Conservation (phyloP, 2,329 filamentous ascomycete species). For the Periconia macrospinosa region DNA sequence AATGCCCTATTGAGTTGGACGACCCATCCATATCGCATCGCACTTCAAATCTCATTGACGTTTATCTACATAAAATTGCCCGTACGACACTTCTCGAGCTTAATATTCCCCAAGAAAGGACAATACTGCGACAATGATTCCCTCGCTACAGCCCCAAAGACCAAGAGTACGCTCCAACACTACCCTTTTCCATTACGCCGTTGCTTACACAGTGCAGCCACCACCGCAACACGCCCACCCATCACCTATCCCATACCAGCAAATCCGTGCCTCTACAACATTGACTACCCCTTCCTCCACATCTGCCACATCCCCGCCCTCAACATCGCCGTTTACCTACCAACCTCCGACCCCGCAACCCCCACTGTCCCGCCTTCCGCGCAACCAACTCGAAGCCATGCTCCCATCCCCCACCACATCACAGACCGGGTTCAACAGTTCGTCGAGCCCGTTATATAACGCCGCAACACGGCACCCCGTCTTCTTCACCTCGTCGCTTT, state of each 20-base stretch:
- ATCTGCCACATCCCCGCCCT: neutral
- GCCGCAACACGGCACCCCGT: constrained; percentile 69
- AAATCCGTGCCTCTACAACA: constrained; percentile 6
- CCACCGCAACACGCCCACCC: constrained; percentile 24
- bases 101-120: no score
- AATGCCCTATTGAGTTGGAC: constrained; percentile 7
- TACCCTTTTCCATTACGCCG: neutral
- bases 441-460: constrained; percentile 47
- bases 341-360: constrained; percentile 7
- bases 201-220: constrained; percentile 17
- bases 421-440: constrained; percentile 12
- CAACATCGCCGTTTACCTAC: neutral
- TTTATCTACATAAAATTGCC: no score
- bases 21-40: neutral
- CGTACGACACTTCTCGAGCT: no score
- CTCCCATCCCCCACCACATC: constrained; percentile 37
- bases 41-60: no score
- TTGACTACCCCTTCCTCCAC: neutral
- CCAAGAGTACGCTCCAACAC: constrained; percentile 37
- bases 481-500: constrained; percentile 70
- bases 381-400: constrained; percentile 55
- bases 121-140: constrained; percentile 35
- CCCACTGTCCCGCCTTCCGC: constrained; percentile 30
- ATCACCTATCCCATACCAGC: constrained; percentile 23
- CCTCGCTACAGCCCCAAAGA: constrained; percentile 43